Evolutionary conservation across 805 yeast genomes (phyloP).

Genomic region (Dipodascus albidus): DNA sequence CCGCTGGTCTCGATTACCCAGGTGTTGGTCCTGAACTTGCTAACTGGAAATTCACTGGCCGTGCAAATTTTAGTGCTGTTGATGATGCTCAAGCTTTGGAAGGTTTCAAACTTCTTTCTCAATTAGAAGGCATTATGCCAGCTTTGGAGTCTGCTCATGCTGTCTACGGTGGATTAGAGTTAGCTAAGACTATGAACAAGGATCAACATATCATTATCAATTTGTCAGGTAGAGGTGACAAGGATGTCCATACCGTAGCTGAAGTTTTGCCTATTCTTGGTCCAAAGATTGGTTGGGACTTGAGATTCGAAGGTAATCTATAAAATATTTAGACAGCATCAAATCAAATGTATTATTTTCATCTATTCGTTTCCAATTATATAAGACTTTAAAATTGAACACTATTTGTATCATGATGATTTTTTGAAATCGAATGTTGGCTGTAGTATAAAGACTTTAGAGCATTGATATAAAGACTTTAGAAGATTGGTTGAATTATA

Average conservation of each 20-base stretch:
- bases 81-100: slow-evolving; percentile 90
- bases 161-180: slow-evolving; percentile 75
- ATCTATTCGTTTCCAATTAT: too few species aligned
- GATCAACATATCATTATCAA: slow-evolving; percentile 80
- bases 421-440: too few species aligned
- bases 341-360: too few species aligned
- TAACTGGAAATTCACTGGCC: slow-evolving; percentile 85
- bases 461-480: too few species aligned
- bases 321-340: too few species aligned
- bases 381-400: too few species aligned
- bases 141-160: slow-evolving; percentile 98
- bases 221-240: slow-evolving; percentile 97
- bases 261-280: slow-evolving; percentile 86
- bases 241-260: slow-evolving; percentile 96
- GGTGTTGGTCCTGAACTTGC: slow-evolving; percentile 99
- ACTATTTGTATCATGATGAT: too few species aligned
- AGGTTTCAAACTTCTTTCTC: slow-evolving; percentile 82
- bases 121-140: slow-evolving; percentile 96
- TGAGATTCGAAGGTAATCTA: slow-evolving; percentile 44
- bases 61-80: slow-evolving; percentile 85
- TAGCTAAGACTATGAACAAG: slow-evolving; percentile 71
- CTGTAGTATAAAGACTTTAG: too few species aligned
- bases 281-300: slow-evolving; percentile 89
- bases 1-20: slow-evolving; percentile 98
- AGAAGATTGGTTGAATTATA: too few species aligned